Percentiles rank a stretch among this genome's conserved stretches.
Conservation (phyloP, 441 rosid genomes). For the Breynia disticha region DNA sequence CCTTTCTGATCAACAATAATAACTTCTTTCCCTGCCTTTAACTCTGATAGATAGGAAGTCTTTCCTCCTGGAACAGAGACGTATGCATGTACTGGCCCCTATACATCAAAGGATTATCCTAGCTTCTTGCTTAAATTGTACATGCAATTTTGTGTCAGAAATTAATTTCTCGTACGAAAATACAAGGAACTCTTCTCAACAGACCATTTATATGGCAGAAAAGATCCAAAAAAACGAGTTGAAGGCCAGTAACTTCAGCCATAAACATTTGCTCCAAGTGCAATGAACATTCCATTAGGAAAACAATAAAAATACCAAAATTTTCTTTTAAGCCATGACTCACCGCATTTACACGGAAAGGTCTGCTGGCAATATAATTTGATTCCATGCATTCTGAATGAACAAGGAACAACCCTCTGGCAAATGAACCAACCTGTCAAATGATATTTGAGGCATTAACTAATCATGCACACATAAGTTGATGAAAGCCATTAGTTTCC, state of each 20-base stretch:
- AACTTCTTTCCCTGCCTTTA: constrained; percentile 70
- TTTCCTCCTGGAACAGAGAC: constrained; percentile 70
- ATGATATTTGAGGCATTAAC: not conserved
- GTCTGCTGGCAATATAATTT: constrained; percentile 83
- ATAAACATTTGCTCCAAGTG: too few species aligned
- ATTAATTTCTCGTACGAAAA: too few species aligned
- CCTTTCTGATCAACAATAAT: constrained; percentile 60
- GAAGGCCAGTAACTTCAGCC: not conserved
- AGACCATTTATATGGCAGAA: not conserved
- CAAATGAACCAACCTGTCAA: constrained; percentile 82
- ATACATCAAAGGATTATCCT: constrained; percentile 1
- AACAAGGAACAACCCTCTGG: constrained; percentile 85
- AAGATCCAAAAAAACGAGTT: not conserved
- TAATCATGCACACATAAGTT: not conserved
- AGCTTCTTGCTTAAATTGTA: too few species aligned
- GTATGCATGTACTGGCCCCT: constrained; percentile 92
- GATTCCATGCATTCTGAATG: constrained; percentile 87
- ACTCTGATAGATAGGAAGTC: constrained; percentile 83
- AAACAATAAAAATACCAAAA: too few species aligned
- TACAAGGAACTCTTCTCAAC: too few species aligned
- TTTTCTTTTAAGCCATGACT: constrained; percentile 17
- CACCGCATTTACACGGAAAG: constrained; percentile 87
- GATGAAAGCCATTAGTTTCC: too few species aligned
- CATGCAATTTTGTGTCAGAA: too few species aligned
- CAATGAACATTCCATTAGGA: too few species aligned